A percentile compares a stretch with the other conserved stretches of the same genome.
These are phyloP conservation scores for Allium cepa DNA, from an alignment of 106 monocot genomes.

Conservation along the genomic window DNA sequence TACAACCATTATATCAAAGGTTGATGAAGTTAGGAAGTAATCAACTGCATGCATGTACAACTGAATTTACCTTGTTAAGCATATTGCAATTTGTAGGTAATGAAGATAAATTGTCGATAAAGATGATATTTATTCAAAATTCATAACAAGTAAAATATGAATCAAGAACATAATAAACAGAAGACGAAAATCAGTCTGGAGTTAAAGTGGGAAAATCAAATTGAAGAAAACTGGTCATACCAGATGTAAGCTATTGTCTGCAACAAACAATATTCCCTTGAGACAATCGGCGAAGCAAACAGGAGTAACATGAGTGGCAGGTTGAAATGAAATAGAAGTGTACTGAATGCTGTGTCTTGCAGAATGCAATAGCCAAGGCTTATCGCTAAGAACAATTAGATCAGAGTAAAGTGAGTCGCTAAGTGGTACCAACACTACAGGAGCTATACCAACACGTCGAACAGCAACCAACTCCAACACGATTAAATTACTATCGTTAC, in stretches of 20 bases:
- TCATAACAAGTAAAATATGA: too few relatives aligned
- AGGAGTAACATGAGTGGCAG: conserved; percentile 84
- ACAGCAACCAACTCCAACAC: conserved; percentile 65
- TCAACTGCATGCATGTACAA: background rate
- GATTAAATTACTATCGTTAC: conserved; percentile 18
- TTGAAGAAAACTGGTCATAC: conserved; percentile 25
- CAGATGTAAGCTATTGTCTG: conserved; percentile 81
- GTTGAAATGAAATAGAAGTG: conserved; percentile 78
- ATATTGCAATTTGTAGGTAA: too few relatives aligned
- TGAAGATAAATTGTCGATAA: background rate
- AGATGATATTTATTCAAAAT: background rate
- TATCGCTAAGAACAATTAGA: conserved; percentile 81
- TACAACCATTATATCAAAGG: too few relatives aligned
- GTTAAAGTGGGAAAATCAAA: background rate
- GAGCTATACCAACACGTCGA: conserved; percentile 75
- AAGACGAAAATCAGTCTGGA: background rate
- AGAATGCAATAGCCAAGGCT: conserved; percentile 82
- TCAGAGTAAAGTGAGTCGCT: conserved; percentile 70
- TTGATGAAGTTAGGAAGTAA: too few relatives aligned
- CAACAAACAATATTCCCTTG: conserved; percentile 80
- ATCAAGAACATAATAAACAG: background rate
- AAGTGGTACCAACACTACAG: conserved; percentile 75
- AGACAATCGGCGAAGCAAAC: conserved; percentile 72
- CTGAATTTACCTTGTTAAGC: background rate
- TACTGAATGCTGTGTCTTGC: conserved; percentile 81